Conservation (phyloP, 2,329 filamentous ascomycete species). For the Phymatotrichopsis omnivora region DNA sequence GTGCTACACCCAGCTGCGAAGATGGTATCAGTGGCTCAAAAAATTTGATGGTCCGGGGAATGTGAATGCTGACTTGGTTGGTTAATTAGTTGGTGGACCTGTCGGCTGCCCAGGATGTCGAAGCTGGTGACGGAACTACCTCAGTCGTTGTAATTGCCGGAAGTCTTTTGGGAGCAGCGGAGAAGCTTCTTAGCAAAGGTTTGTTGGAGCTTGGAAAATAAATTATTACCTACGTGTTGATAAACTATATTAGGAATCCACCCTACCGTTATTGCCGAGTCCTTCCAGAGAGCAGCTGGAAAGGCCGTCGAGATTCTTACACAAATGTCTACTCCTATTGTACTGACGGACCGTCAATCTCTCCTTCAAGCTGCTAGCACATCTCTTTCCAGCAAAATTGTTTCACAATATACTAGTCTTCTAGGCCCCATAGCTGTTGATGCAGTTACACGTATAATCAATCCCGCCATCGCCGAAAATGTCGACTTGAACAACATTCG, state of each 20-base stretch:
- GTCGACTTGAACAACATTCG: constrained; percentile 94
- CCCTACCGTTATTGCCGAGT: constrained; percentile 93
- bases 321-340: constrained; percentile 90
- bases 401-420: constrained; percentile 89
- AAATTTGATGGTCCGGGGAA: neutral
- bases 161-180: constrained; percentile 84
- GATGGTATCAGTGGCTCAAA: no score
- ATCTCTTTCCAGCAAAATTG: constrained; percentile 95
- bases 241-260: constrained; percentile 53
- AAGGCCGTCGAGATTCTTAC: constrained; percentile 83
- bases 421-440: constrained; percentile 98
- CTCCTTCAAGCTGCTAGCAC: constrained; percentile 95
- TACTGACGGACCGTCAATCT: constrained; percentile 74
- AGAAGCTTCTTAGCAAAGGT: constrained; percentile 80
- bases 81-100: constrained; percentile 65
- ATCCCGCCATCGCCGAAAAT: constrained; percentile 89
- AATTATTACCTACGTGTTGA: neutral
- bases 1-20: constrained; percentile 99
- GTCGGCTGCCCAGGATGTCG: constrained; percentile 92
- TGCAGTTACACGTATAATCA: constrained; percentile 89
- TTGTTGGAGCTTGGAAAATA: constrained; percentile 6
- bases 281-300: constrained; percentile 87
- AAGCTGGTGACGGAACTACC: constrained; percentile 95
- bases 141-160: constrained; percentile 97
- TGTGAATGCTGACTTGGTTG: constrained; percentile 1